Conservation (phyloP, 1,139 yeast genomes). For the Hanseniaspora uvarum region DNA sequence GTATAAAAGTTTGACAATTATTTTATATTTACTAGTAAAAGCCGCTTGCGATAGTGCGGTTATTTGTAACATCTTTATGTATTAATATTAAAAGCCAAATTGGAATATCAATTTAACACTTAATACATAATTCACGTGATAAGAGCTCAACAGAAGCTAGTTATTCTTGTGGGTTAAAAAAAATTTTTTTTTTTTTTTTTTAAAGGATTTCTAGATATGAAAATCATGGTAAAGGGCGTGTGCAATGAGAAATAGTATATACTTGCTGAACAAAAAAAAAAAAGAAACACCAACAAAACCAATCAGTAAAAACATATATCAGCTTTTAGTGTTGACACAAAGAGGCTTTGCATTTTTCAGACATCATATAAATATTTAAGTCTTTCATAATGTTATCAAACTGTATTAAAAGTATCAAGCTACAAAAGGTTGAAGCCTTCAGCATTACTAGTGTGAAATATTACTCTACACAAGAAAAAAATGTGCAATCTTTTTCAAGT, state of each 20-base stretch:
- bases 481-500: constrained; percentile 1
- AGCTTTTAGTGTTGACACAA: background rate
- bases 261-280: background rate
- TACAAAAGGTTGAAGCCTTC: background rate
- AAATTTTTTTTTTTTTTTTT: background rate
- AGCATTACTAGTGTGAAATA: background rate
- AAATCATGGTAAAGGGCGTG: background rate
- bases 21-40: no score
- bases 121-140: background rate
- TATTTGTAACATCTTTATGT: background rate
- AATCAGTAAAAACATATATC: background rate
- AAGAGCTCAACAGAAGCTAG: background rate
- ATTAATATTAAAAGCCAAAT: background rate
- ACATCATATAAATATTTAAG: background rate
- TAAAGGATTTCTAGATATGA: background rate
- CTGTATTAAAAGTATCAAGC: background rate
- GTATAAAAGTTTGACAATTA: background rate
- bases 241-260: no score
- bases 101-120: background rate
- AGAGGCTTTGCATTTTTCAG: background rate
- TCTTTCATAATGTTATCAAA: background rate
- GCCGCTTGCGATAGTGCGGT: background rate
- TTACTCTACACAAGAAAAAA: background rate
- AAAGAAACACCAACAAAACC: background rate
- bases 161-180: background rate